phyloP scores from a whole-genome alignment of 768 basidiomycete species.

The Mycena kentingensis region DNA sequence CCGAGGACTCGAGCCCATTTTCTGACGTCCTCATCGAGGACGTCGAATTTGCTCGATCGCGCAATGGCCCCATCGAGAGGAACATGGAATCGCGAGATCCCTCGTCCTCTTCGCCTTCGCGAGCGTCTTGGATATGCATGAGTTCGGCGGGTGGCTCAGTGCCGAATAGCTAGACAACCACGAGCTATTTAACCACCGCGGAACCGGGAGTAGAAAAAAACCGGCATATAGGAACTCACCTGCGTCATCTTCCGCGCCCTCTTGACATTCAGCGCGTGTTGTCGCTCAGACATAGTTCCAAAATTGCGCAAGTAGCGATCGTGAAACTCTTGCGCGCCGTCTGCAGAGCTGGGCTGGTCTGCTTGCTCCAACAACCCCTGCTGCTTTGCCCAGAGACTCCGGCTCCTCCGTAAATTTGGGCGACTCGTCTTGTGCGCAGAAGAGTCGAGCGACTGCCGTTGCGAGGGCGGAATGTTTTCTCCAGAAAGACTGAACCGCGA shows the following conservation, averaged over 20 bases:
- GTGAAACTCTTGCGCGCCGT: conserved; percentile 18
- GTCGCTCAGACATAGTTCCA: conserved; percentile 32
- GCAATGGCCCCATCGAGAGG: conserved; percentile 12
- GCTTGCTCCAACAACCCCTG: conserved; percentile 8
- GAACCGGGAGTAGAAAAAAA: no score
- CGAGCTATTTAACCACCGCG: no score
- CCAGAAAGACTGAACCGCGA: conserved; percentile 18
- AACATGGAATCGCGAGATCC: conserved; percentile 25
- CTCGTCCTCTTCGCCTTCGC: conserved; percentile 7
- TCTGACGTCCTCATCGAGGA: no score
- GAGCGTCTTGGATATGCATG: conserved; percentile 36
- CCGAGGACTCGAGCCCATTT: no score
- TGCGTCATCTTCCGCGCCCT: conserved; percentile 54
- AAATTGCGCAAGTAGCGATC: conserved; percentile 27
- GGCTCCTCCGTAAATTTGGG: conserved; percentile 28
- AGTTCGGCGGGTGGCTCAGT: conserved; percentile 48
- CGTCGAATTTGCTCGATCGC: conserved; percentile 17
- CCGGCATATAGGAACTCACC: no score
- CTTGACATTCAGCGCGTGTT: conserved; percentile 43
- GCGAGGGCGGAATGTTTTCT: conserved; percentile 28
- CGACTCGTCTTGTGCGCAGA: not conserved
- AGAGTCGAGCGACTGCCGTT: conserved; percentile 10
- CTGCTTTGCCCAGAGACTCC: conserved; percentile 30
- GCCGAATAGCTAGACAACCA: conserved; percentile 46
- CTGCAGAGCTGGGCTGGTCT: no score